Evolutionary conservation across 768 basidiomycete genomes (phyloP).

Genomic region (Termitomyces sp.): DNA sequence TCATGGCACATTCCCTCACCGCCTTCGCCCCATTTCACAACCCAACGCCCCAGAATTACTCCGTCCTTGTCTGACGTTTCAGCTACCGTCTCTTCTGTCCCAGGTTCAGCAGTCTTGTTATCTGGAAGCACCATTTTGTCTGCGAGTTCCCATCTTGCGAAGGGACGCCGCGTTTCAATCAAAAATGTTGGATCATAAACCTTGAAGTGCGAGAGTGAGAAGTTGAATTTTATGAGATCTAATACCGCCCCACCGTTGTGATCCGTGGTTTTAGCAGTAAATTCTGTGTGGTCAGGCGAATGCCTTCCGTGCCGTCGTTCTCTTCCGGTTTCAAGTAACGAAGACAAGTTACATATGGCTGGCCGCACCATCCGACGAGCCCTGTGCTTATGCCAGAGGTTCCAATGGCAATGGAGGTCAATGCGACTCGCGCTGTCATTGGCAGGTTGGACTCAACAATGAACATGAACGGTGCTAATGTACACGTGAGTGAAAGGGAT

Average conservation of each 20-base stretch:
- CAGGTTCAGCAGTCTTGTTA: conserved; percentile 29
- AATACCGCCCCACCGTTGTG: conserved; percentile 43
- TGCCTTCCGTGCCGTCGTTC: conserved; percentile 38
- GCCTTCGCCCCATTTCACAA: conserved; percentile 67
- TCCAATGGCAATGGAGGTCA: conserved; percentile 65
- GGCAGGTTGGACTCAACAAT: conserved; percentile 76
- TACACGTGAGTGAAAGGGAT: conserved; percentile 62
- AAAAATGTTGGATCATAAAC: conserved; percentile 72
- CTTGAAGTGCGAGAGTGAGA: conserved; percentile 17
- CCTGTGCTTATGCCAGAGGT: conserved; percentile 73
- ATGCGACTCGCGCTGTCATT: conserved; percentile 54
- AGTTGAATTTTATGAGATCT: neutral
- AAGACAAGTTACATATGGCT: conserved; percentile 68
- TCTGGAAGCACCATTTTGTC: conserved; percentile 41
- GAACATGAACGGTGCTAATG: conserved; percentile 77
- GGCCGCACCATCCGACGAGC: conserved; percentile 65
- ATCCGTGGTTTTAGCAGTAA: conserved; percentile 51
- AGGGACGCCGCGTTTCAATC: conserved; percentile 57
- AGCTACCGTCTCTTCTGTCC: conserved; percentile 72
- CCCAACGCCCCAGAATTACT: conserved; percentile 65
- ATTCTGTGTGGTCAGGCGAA: conserved; percentile 69
- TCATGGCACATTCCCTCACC: conserved; percentile 58
- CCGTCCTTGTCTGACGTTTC: conserved; percentile 62
- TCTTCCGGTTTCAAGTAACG: conserved; percentile 42
- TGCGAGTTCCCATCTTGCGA: conserved; percentile 80